phyloP scores from a whole-genome alignment of 441 rosid genomes.

The Melastoma candidum region DNA sequence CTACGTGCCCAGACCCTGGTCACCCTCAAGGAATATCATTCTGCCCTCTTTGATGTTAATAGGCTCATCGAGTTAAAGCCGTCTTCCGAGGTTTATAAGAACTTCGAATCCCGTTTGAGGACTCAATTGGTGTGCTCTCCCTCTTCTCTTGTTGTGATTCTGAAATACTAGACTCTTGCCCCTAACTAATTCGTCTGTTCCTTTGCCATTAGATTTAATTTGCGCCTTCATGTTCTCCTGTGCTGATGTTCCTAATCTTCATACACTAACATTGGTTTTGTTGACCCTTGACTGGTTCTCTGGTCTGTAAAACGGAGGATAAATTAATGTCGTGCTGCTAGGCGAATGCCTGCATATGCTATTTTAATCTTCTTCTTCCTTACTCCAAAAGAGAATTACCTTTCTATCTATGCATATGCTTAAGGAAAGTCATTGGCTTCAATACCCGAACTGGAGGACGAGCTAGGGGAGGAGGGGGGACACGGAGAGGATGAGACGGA shows the following conservation, averaged over 20 bases:
- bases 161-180: background rate
- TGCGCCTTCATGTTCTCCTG: no score
- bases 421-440: conserved; percentile 89
- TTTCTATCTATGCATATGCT: conserved; percentile 18
- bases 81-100: conserved; percentile 65
- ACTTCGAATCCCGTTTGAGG: conserved; percentile 72
- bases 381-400: conserved; percentile 14
- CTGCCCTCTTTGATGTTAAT: conserved; percentile 82
- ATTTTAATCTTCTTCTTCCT: conserved; percentile 1
- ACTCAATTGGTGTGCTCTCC: conserved; percentile 59
- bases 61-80: conserved; percentile 78
- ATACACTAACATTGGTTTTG: no score
- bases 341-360: background rate
- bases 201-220: no score
- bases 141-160: background rate
- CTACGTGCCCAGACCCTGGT: conserved; percentile 84
- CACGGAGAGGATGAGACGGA: conserved; percentile 13
- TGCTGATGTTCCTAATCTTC: no score
- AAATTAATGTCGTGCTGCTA: no score
- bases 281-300: no score
- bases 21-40: conserved; percentile 66
- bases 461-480: conserved; percentile 58
- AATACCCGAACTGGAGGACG: conserved; percentile 83
- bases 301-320: no score
- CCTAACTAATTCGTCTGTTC: no score